Evolutionary conservation across 2,329 filamentous ascomycete species (phyloP).

Genomic region (Calonectria pseudoturangicola): DNA sequence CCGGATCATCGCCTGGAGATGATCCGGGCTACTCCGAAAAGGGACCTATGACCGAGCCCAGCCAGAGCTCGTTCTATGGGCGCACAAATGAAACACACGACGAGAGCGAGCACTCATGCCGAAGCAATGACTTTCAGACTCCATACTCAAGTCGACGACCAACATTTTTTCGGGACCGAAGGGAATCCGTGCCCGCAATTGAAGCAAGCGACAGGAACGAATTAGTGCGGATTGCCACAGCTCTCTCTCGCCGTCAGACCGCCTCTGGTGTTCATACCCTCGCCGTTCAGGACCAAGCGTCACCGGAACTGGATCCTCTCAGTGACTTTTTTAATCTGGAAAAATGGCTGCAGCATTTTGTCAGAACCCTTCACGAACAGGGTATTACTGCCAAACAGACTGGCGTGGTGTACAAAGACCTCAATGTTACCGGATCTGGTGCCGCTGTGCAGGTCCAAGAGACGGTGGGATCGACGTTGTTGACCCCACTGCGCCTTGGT

Average conservation of each 20-base stretch:
- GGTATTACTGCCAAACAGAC: constrained; percentile 72
- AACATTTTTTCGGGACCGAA: constrained; percentile 6
- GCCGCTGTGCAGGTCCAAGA: constrained; percentile 81
- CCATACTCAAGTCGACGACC: constrained; percentile 3
- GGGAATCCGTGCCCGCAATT: constrained; percentile 47
- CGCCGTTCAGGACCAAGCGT: constrained; percentile 51
- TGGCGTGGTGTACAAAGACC: constrained; percentile 78
- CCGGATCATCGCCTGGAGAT: not conserved
- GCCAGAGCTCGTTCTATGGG: constrained; percentile 8
- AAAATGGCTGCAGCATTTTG: constrained; percentile 64
- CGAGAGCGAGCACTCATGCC: not conserved
- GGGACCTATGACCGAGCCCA: not conserved
- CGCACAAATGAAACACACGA: not conserved
- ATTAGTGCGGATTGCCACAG: constrained; percentile 63
- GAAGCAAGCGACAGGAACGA: constrained; percentile 60
- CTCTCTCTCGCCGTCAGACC: constrained; percentile 59
- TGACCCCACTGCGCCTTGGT: constrained; percentile 73
- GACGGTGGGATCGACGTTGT: constrained; percentile 76
- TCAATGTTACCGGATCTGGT: constrained; percentile 80
- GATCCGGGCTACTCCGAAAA: not conserved
- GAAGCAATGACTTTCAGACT: constrained; percentile 12
- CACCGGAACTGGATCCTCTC: constrained; percentile 61
- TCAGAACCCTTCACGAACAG: constrained; percentile 69
- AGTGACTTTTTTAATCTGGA: constrained; percentile 63
- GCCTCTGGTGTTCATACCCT: constrained; percentile 45